These are phyloP conservation scores for Irpex sp. DNA, from an alignment of 1,284 basidiomycete genomes.

Conservation along the genomic window DNA sequence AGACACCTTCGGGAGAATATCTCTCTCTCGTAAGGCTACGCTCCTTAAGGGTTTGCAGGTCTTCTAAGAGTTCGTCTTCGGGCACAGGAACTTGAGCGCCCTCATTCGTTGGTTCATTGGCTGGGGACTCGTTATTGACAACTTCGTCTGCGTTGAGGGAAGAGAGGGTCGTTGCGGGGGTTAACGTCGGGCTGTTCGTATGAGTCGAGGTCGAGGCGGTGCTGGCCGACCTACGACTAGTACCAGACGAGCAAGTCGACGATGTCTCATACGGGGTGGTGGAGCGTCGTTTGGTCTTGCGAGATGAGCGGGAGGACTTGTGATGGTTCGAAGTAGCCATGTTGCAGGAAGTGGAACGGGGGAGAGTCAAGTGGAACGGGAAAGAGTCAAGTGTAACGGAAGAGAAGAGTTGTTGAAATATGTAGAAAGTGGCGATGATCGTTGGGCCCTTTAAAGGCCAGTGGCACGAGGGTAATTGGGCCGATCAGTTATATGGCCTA, in stretches of 20 bases:
- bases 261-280: not conserved
- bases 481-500: no score
- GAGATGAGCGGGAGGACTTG: no score
- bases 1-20: not conserved
- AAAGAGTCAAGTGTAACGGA: no score
- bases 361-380: no score
- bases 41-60: not conserved
- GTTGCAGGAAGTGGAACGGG: no score
- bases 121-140: no score
- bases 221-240: not conserved
- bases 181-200: not conserved
- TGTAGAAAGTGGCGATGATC: no score
- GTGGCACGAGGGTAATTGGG: no score
- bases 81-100: not conserved
- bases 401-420: no score
- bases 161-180: not conserved
- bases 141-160: not conserved
- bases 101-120: not conserved
- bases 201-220: not conserved
- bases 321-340: no score
- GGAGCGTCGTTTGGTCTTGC: no score
- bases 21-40: not conserved
- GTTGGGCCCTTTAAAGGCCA: no score
- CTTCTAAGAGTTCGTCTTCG: not conserved
- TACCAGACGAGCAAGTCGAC: not conserved